A percentile compares a stretch with the other conserved stretches of the same genome.
Evolutionary conservation across 192 early-diverging fungal genomes (phyloP).

Genomic region (Spinellus fusiger): DNA sequence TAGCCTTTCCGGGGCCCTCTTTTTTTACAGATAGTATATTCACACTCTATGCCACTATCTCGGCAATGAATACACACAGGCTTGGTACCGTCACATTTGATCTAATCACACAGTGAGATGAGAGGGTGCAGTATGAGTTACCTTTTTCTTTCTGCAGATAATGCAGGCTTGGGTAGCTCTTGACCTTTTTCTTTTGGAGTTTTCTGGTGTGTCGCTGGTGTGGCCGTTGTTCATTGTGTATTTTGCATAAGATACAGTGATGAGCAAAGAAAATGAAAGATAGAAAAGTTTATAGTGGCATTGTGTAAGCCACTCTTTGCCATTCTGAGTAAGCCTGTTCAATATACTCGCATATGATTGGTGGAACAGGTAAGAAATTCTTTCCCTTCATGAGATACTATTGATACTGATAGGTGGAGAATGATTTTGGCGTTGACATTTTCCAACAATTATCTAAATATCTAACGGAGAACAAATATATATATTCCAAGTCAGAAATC

Average conservation of each 20-base stretch:
- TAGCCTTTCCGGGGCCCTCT: conserved; percentile 29
- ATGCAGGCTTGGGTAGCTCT: conserved; percentile 30
- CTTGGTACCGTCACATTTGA: conserved; percentile 26
- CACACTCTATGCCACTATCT: conserved; percentile 9
- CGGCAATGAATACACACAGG: conserved; percentile 21
- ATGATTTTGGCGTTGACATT: too few species aligned
- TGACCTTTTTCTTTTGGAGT: conserved; percentile 12
- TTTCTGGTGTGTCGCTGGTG: background rate
- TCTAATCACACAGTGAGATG: conserved; percentile 1
- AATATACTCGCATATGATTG: too few species aligned
- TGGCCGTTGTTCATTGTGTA: background rate
- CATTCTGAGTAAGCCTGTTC: too few species aligned
- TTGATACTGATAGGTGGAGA: too few species aligned
- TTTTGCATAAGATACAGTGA: background rate
- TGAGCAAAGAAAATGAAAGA: background rate
- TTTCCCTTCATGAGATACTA: too few species aligned
- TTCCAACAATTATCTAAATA: too few species aligned
- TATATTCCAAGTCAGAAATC: too few species aligned
- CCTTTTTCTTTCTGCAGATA: conserved; percentile 29
- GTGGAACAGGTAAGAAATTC: too few species aligned
- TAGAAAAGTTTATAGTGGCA: too few species aligned
- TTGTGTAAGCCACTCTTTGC: too few species aligned
- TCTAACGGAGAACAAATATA: too few species aligned
- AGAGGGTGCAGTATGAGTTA: background rate
- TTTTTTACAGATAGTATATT: conserved; percentile 16